Base-by-base conservation (phyloP, 352 stramenopile genomes). In the Globisporangium megalacanthum region DNA sequence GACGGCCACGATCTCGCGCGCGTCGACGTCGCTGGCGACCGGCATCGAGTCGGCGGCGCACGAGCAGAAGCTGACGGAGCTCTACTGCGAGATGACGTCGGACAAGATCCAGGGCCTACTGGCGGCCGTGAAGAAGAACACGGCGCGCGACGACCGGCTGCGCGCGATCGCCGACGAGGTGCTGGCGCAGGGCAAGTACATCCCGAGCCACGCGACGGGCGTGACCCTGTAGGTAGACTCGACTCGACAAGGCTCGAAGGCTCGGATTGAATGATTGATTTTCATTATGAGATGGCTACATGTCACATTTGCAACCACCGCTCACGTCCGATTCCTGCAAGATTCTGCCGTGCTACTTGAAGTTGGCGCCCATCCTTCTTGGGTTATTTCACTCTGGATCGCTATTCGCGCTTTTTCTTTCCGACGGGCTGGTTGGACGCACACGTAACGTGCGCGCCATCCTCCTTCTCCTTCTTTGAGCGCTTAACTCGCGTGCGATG, bases 1-100 rank as follows among this genome's bases (percentile, higher is more conserved):
- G 79, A 94, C 84, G n/a, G 74, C 84, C 37, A 93, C 84, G 33
- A 92, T 94, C 58, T 92, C 84, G 48, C 86, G 86, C 52, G 81
- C 84, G 17, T 89, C 71, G 42, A 65, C 66, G n/a, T 83, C 84
- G 46, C 60, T 96, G 35, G 70, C 35, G 41, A 59, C 60, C 39
- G 75, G 80, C 31, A 75, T 79, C 35, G 65, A 71, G 29, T 79
- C 79, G 44, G 83, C 83, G 7, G 69, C 75, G 35, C 83, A 94
- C 61, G 86, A 96, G 59, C 75, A 88, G 63, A 76, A 79, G 56
- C 60, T 96, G 10, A 88, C 83, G 57, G 73, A 88, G 60, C 64
- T 92, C 20, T 94, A 90, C 69, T 91, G 81, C 56, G 81, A 91
- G 47, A 46, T 86, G 53, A 84, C 81, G 20, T 82, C 75, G 33